Conservation (phyloP, 495 filamentous ascomycete genomes). For the Hyaloscypha finlandica region DNA sequence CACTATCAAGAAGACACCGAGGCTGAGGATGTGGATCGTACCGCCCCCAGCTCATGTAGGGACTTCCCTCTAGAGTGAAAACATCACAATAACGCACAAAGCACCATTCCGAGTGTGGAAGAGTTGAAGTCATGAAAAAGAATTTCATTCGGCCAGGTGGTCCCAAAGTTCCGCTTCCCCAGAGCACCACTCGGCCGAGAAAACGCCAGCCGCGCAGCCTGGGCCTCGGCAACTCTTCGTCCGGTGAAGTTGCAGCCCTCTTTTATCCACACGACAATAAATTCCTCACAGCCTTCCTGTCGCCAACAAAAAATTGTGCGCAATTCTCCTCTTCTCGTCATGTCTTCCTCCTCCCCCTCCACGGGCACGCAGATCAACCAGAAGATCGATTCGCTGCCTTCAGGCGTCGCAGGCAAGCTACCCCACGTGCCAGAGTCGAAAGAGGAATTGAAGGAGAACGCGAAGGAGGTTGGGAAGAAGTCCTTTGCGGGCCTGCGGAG, state of each 20-base stretch:
- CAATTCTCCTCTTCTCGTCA: conserved; percentile 15
- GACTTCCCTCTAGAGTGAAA: too few relatives aligned
- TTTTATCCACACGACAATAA: conserved; percentile 5
- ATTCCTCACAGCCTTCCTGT: conserved; percentile 2
- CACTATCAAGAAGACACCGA: too few relatives aligned
- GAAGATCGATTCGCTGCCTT: conserved; percentile 36
- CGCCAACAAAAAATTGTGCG: neutral
- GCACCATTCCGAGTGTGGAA: too few relatives aligned
- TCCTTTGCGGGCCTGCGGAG: conserved; percentile 63
- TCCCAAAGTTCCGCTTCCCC: conserved; percentile 11
- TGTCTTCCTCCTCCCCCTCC: conserved; percentile 40
- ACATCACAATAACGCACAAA: too few relatives aligned
- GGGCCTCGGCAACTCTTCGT: conserved; percentile 22
- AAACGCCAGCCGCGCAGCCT: conserved; percentile 6
- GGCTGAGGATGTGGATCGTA: too few relatives aligned
- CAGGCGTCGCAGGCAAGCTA: conserved; percentile 43
- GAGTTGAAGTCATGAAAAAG: neutral
- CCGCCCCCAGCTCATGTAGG: too few relatives aligned
- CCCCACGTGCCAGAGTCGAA: conserved; percentile 55
- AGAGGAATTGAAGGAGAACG: conserved; percentile 51
- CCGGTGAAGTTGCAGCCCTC: neutral
- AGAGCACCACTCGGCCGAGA: neutral
- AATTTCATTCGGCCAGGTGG: neutral
- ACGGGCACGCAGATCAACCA: conserved; percentile 37
- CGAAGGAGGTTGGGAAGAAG: conserved; percentile 48